phyloP scores from a whole-genome alignment of 495 filamentous ascomycete species.

The Penicillium cinerascens region DNA sequence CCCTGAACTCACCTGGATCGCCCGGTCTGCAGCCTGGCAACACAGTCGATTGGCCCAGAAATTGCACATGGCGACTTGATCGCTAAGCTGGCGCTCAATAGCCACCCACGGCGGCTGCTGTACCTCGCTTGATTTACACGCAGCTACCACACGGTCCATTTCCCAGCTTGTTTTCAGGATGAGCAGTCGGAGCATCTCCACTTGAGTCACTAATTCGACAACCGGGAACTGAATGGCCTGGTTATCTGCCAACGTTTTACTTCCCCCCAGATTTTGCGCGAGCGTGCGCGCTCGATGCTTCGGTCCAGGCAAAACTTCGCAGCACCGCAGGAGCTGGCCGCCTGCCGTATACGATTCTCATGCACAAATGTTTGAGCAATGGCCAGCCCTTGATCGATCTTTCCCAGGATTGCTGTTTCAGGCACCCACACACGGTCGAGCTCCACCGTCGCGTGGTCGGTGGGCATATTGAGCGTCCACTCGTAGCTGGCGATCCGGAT shows the following conservation, averaged over 20 bases:
- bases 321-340: slow-evolving; percentile 55
- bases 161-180: slow-evolving; percentile 56
- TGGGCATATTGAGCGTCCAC: slow-evolving; percentile 63
- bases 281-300: slow-evolving; percentile 49
- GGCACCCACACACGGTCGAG: slow-evolving; percentile 50
- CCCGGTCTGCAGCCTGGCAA: slow-evolving; percentile 55
- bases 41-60: slow-evolving; percentile 59
- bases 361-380: slow-evolving; percentile 61
- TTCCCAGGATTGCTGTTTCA: slow-evolving; percentile 44
- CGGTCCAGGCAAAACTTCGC: slow-evolving; percentile 54
- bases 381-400: slow-evolving; percentile 44
- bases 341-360: slow-evolving; percentile 60
- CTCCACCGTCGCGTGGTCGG: slow-evolving; percentile 55
- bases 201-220: slow-evolving; percentile 57
- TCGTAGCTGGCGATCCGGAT: slow-evolving; percentile 51
- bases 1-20: slow-evolving; percentile 46
- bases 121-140: slow-evolving; percentile 5
- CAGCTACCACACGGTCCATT: slow-evolving; percentile 53
- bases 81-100: slow-evolving; percentile 52
- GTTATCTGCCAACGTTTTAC: slow-evolving; percentile 46
- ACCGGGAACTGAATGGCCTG: slow-evolving; percentile 61
- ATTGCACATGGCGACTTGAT: slow-evolving; percentile 61
- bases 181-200: slow-evolving; percentile 56
- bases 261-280: slow-evolving; percentile 52
- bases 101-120: slow-evolving; percentile 31